phyloP scores from a whole-genome alignment of 169 alveolate genomes.

The Cryptosporidium andersoni region DNA sequence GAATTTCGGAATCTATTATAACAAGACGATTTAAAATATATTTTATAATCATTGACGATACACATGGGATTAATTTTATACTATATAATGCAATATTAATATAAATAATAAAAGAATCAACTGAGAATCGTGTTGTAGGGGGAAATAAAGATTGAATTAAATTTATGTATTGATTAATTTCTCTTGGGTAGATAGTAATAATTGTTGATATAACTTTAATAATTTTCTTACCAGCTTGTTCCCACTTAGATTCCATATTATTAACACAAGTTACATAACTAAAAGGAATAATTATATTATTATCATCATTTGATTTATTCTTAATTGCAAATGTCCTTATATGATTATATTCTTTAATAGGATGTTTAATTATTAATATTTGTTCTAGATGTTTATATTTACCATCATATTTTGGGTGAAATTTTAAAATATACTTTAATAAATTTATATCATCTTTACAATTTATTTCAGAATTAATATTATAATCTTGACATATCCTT shows the following conservation, averaged over 20 bases:
- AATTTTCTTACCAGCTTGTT: constrained; percentile 31
- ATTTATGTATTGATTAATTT: constrained; percentile 16
- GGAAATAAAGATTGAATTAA: constrained; percentile 46
- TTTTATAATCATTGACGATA: constrained; percentile 20
- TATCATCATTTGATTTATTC: background rate
- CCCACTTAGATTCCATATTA: constrained; percentile 48
- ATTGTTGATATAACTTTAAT: constrained; percentile 29
- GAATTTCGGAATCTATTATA: constrained; percentile 42
- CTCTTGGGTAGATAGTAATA: constrained; percentile 26
- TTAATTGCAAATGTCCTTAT: constrained; percentile 51
- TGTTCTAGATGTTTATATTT: background rate
- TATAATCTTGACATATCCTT: constrained; percentile 18
- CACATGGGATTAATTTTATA: constrained; percentile 32
- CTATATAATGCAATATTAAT: constrained; percentile 6
- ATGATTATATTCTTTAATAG: constrained; percentile 41
- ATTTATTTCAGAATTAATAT: constrained; percentile 11
- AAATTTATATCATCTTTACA: constrained; percentile 6
- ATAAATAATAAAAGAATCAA: constrained; percentile 46
- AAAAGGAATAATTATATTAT: constrained; percentile 12
- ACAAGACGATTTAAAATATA: constrained; percentile 16
- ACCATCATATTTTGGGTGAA: constrained; percentile 3
- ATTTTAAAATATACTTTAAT: constrained; percentile 18
- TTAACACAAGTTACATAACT: constrained; percentile 53
- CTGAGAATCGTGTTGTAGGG: constrained; percentile 10
- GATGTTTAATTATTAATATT: constrained; percentile 35